Conservation (phyloP, 1,284 basidiomycete species). For the Cutaneotrichosporon mucoides region DNA sequence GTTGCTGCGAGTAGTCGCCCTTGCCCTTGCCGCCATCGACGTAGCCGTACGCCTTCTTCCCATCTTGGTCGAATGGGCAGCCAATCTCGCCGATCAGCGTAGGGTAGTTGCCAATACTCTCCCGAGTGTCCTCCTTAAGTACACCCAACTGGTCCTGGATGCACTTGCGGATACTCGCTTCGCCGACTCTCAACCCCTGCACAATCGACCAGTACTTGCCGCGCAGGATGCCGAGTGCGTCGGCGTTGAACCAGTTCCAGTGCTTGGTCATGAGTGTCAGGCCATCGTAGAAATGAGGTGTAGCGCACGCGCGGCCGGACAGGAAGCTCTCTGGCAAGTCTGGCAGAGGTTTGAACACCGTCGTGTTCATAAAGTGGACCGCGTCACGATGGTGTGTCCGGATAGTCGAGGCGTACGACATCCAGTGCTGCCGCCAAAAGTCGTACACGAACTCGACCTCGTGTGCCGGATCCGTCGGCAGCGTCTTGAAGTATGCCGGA, state of each 20-base stretch:
- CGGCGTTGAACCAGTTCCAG: constrained; percentile 91
- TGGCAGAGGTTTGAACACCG: constrained; percentile 78
- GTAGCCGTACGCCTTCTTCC: constrained; percentile 75
- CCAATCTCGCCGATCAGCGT: constrained; percentile 96
- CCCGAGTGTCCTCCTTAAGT: constrained; percentile 62
- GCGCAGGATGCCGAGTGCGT: constrained; percentile 65
- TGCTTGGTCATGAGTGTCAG: constrained; percentile 68
- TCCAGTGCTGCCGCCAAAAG: constrained; percentile 78
- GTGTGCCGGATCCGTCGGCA: constrained; percentile 45
- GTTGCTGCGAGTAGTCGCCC: constrained; percentile 76
- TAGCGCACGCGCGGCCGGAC: constrained; percentile 68
- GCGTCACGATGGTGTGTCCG: constrained; percentile 72
- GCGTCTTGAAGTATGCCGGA: constrained; percentile 71
- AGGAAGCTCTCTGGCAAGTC: constrained; percentile 60
- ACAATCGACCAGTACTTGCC: constrained; percentile 69
- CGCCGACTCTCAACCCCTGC: constrained; percentile 63
- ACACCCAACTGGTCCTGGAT: constrained; percentile 79
- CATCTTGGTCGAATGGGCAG: constrained; percentile 86
- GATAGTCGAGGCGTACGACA: constrained; percentile 62
- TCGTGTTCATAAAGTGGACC: constrained; percentile 86
- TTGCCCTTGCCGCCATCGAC: constrained; percentile 67
- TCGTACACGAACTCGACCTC: constrained; percentile 62
- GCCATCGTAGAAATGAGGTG: constrained; percentile 93
- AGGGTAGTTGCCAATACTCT: constrained; percentile 65
- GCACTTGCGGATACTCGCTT: constrained; percentile 72